Conservation (phyloP, 257 asterid genomes). For the Nicotiana noctiflora region DNA sequence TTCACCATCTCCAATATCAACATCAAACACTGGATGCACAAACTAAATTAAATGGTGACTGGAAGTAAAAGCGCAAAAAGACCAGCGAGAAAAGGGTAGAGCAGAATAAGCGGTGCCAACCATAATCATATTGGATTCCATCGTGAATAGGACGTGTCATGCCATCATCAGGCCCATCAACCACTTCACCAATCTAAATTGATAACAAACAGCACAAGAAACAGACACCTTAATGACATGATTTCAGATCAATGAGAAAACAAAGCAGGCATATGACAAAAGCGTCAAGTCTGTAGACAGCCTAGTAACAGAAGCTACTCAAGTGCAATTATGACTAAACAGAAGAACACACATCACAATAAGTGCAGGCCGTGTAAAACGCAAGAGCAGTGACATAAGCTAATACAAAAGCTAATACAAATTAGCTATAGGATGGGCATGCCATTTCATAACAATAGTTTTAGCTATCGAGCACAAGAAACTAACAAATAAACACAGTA, state of each 20-base stretch:
- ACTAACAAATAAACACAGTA: background rate
- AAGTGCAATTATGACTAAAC: background rate
- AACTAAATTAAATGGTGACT: conserved; percentile 24
- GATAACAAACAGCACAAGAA: conserved; percentile 4
- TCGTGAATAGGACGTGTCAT: conserved; percentile 41
- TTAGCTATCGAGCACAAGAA: background rate
- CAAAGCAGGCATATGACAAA: background rate
- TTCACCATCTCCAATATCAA: conserved; percentile 98
- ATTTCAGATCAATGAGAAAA: conserved; percentile 3
- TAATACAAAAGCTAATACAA: background rate
- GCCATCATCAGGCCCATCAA: conserved; percentile 88
- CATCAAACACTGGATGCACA: conserved; percentile 74
- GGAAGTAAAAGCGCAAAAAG: conserved; percentile 3
- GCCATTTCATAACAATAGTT: background rate
- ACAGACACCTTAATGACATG: background rate
- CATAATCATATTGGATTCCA: conserved; percentile 78
- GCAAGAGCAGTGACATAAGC: background rate
- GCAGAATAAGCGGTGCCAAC: conserved; percentile 33
- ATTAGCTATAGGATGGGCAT: background rate
- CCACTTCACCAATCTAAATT: conserved; percentile 91
- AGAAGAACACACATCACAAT: background rate
- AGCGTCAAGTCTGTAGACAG: background rate
- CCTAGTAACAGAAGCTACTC: background rate
- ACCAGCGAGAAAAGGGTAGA: conserved; percentile 16
- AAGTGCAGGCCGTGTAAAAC: background rate